A percentile compares a stretch with the other conserved stretches of the same genome.
phyloP scores from a whole-genome alignment of 2,329 filamentous ascomycete species.

The Trichoderma arundinaceum region DNA sequence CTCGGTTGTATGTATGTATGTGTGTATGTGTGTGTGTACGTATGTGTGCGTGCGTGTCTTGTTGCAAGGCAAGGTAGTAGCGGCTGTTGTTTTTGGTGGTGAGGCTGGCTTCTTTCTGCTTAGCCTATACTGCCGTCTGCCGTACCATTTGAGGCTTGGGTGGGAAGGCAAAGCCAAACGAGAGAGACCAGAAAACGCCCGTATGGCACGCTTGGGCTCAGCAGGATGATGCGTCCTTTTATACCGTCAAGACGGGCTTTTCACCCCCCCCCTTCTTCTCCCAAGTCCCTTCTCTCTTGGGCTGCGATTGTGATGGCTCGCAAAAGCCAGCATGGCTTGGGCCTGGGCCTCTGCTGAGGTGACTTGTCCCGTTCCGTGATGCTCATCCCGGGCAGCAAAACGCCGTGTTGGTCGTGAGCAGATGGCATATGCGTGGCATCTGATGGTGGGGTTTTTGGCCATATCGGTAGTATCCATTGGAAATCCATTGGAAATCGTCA shows the following conservation, averaged over 20 bases:
- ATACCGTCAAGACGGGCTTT: slow-evolving; percentile 10
- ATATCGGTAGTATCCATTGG: slow-evolving; percentile 30
- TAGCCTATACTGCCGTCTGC: slow-evolving; percentile 2
- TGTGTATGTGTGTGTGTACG: slow-evolving; percentile 3
- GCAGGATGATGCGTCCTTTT: slow-evolving; percentile 26
- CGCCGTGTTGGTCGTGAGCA: slow-evolving; percentile 28
- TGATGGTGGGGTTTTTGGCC: slow-evolving; percentile 31
- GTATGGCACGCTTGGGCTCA: not conserved
- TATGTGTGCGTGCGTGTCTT: not conserved
- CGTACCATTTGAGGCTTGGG: slow-evolving; percentile 3
- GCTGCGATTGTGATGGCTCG: slow-evolving; percentile 28
- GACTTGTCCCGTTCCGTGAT: slow-evolving; percentile 22
- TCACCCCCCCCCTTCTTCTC: not conserved
- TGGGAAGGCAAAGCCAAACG: not conserved
- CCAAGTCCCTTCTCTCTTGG: slow-evolving; percentile 2
- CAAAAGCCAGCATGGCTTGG: slow-evolving; percentile 16
- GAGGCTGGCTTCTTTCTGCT: not conserved
- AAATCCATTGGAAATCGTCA: slow-evolving; percentile 26
- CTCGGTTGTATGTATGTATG: slow-evolving; percentile 15
- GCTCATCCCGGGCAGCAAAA: slow-evolving; percentile 7
- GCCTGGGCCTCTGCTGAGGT: slow-evolving; percentile 7
- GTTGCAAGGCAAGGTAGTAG: slow-evolving; percentile 1
- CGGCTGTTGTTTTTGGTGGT: not conserved
- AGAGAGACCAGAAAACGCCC: not conserved
- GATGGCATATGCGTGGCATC: slow-evolving; percentile 28